Base-by-base conservation (phyloP, 306 rosid genomes). In the Comarum palustre region DNA sequence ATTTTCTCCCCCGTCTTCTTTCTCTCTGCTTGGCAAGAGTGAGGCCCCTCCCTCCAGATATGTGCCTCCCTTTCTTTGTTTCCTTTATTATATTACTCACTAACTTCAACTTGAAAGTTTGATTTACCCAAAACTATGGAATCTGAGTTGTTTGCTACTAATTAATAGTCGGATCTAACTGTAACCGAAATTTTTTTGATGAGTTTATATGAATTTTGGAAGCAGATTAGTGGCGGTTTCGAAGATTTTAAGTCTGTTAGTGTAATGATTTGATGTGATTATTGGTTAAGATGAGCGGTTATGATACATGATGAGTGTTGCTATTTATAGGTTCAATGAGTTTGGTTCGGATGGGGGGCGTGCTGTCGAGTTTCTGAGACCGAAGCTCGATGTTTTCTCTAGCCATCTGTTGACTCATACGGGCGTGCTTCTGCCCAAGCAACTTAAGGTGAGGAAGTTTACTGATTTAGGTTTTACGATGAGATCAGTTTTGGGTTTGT, bases 1-100 rank as follows among this genome's bases (percentile, higher is more conserved):
- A 29, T 29, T 29, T 88, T 86, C 76, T 90, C 78, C 45, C 77
- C 89, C 13, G 78, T 89, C 67, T 89, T 89, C 83, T 76, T 84
- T 58, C 79, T 83, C 68, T 84, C 90, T 48, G 93, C 90, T 61
- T 82, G 82, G 84, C 89, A 84, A 77, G 89, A 89, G 90, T 89
- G 76, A 82, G 85, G 55, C 32, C 31, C 31, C 31, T 29, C 31
- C 39, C 34, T 73, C 55, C 82, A 71, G 87, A 86, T 80, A 87
- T 82, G 60, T 51, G 39, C 54, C 27, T 60, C 19, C 65, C 31
- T 29, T n/a, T 0, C 31, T 29, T 29, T 29, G 31, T 29, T 29
- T 29, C 2, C 31, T 29, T 29, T 29, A 29, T 29, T 29, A 29
- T 29, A 29, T 29, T 29, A 29, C 31, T 29, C 31, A 29, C 31